Percentiles rank a stretch among this genome's conserved stretches.
Conservation (phyloP, 306 rosid species). For the Lupinus albus region DNA sequence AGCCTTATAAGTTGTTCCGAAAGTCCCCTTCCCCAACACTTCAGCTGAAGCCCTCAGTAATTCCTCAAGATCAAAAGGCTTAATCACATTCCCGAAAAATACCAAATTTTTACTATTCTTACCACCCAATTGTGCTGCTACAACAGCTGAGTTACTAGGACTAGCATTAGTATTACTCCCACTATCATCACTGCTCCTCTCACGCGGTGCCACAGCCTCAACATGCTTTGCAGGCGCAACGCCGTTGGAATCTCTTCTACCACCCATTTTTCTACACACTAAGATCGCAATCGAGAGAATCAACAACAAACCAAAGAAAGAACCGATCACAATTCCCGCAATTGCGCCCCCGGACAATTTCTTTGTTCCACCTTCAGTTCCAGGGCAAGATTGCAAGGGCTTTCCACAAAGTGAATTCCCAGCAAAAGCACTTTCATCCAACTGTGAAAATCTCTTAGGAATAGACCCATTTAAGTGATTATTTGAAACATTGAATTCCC, state of each 20-base stretch:
- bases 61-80: conserved; percentile 78
- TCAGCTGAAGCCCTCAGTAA: conserved; percentile 92
- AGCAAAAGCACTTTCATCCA: conserved; percentile 43
- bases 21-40: conserved; percentile 89
- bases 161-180: conserved; percentile 36
- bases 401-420: conserved; percentile 83
- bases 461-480: conserved; percentile 66
- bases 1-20: conserved; percentile 91
- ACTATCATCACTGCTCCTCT: conserved; percentile 36
- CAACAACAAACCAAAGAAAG: conserved; percentile 47
- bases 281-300: conserved; percentile 54
- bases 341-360: conserved; percentile 67
- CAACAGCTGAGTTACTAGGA: conserved; percentile 24
- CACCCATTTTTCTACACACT: conserved; percentile 46
- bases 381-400: conserved; percentile 64
- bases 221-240: conserved; percentile 19
- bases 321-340: conserved; percentile 83
- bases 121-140: conserved; percentile 29
- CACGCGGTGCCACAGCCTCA: conserved; percentile 46
- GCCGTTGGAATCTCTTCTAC: conserved; percentile 34
- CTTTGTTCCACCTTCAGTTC: conserved; percentile 34
- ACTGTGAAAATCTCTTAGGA: conserved; percentile 50
- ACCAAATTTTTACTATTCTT: conserved; percentile 56
- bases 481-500: conserved; percentile 68
- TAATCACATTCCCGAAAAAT: conserved; percentile 64